phyloP scores from a whole-genome alignment of 208 protist species.

The Trypanosoma cruzi region DNA sequence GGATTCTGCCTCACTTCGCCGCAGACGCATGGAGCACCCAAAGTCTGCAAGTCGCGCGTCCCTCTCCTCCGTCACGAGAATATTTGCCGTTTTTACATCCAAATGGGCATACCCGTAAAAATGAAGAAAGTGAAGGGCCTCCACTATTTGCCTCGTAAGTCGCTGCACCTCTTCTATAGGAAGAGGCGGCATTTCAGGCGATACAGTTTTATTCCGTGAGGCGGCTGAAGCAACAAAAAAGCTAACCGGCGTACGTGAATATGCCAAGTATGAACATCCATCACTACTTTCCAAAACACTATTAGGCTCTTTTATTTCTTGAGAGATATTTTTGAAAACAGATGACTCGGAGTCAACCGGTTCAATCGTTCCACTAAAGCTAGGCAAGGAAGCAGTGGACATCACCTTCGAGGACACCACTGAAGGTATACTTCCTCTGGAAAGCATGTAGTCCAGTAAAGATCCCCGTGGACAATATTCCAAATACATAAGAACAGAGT shows the following conservation, averaged over 20 bases:
- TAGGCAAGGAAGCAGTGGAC: conserved; percentile 12
- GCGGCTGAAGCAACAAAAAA: neutral
- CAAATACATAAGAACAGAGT: conserved; percentile 91
- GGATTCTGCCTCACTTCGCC: conserved; percentile 6
- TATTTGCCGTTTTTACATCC: conserved; percentile 92
- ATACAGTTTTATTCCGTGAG: neutral
- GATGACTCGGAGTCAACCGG: neutral
- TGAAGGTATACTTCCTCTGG: conserved; percentile 20
- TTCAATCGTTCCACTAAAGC: neutral
- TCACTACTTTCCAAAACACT: neutral
- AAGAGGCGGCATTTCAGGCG: conserved; percentile 44
- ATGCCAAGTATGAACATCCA: neutral
- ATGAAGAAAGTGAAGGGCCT: conserved; percentile 86
- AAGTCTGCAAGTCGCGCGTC: conserved; percentile 93
- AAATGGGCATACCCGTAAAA: conserved; percentile 82
- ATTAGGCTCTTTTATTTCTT: neutral
- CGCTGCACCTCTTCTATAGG: conserved; percentile 65
- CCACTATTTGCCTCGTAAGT: conserved; percentile 72
- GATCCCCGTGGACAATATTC: conserved; percentile 91
- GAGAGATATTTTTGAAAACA: neutral
- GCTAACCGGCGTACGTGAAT: neutral
- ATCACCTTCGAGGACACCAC: conserved; percentile 11
- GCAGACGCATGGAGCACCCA: conserved; percentile 86
- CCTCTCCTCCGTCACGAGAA: conserved; percentile 74
- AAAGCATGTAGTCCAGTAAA: conserved; percentile 76